A percentile compares a stretch with the other conserved stretches of the same genome.
Conservation (phyloP, 441 rosid genomes). For the Biscutella laevigata region DNA sequence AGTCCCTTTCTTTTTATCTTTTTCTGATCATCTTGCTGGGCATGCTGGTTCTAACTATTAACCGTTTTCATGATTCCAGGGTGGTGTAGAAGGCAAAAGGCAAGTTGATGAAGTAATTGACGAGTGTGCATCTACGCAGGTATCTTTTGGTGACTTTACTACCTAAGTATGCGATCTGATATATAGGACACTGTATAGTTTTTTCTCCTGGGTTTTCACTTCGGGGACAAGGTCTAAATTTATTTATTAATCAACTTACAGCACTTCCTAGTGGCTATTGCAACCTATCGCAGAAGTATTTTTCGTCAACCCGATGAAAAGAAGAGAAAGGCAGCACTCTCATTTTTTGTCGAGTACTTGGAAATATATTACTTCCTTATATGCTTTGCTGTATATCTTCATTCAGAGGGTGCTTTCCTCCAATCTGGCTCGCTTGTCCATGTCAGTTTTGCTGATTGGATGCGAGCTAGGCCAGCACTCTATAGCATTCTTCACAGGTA, state of each 20-base stretch:
- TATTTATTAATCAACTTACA: conserved; percentile 35
- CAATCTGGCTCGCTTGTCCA: conserved; percentile 66
- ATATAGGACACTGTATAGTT: not conserved
- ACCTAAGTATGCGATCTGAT: not conserved
- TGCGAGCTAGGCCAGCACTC: conserved; percentile 97
- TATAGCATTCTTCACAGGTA: conserved; percentile 98
- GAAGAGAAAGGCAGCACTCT: conserved; percentile 96
- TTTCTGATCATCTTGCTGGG: conserved; percentile 19
- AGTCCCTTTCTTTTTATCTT: conserved; percentile 8
- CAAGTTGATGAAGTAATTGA: conserved; percentile 98
- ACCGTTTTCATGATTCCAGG: conserved; percentile 41
- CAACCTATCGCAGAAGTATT: conserved; percentile 82
- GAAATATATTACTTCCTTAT: conserved; percentile 98
- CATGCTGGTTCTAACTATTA: conserved; percentile 24
- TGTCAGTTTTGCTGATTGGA: conserved; percentile 96
- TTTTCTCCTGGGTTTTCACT: conserved; percentile 13
- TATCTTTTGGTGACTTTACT: conserved; percentile 23
- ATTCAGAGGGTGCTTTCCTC: conserved; percentile 81
- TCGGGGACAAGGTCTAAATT: conserved; percentile 18
- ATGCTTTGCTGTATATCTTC: conserved; percentile 94
- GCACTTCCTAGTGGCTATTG: conserved; percentile 97
- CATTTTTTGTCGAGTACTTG: conserved; percentile 92
- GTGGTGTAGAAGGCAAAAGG: conserved; percentile 98
- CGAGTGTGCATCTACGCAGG: conserved; percentile 99
- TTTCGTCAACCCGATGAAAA: conserved; percentile 97